phyloP scores from a whole-genome alignment of 1,284 basidiomycete genomes.

The Cryptococcus sp. region DNA sequence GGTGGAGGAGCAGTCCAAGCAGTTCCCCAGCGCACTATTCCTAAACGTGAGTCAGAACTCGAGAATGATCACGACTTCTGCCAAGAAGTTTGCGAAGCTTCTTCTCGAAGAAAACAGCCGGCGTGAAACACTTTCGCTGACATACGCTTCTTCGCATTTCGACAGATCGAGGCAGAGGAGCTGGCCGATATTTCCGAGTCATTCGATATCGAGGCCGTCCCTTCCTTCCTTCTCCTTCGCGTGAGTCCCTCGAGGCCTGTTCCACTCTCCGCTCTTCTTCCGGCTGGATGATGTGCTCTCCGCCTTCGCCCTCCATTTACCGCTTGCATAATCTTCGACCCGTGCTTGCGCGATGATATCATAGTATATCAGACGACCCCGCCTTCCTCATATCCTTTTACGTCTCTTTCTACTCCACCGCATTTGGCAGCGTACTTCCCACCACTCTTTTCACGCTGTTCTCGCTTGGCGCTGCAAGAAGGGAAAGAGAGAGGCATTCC shows the following conservation, averaged over 20 bases:
- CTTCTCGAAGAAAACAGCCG: not conserved
- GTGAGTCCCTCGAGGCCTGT: conserved; percentile 56
- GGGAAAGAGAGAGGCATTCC: no score
- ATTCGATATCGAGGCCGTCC: conserved; percentile 90
- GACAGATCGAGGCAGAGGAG: conserved; percentile 84
- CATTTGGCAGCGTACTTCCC: no score
- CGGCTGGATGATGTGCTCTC: not conserved
- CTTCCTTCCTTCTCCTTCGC: conserved; percentile 78
- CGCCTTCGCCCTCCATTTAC: not conserved
- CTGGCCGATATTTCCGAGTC: conserved; percentile 89
- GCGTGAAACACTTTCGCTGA: not conserved
- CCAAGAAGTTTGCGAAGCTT: not conserved
- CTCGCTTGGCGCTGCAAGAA: no score
- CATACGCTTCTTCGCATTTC: not conserved
- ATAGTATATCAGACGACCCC: no score
- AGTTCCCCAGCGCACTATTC: conserved; percentile 69
- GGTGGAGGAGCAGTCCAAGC: conserved; percentile 68
- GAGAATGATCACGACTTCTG: not conserved
- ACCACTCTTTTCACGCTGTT: no score
- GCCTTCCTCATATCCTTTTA: no score
- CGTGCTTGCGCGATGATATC: no score
- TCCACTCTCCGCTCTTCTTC: conserved; percentile 2
- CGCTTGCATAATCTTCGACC: not conserved
- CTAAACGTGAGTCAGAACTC: conserved; percentile 63
- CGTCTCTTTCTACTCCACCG: no score